phyloP scores from a whole-genome alignment of 2,329 filamentous ascomycete species.

The Beauveria rudraprayagi region DNA sequence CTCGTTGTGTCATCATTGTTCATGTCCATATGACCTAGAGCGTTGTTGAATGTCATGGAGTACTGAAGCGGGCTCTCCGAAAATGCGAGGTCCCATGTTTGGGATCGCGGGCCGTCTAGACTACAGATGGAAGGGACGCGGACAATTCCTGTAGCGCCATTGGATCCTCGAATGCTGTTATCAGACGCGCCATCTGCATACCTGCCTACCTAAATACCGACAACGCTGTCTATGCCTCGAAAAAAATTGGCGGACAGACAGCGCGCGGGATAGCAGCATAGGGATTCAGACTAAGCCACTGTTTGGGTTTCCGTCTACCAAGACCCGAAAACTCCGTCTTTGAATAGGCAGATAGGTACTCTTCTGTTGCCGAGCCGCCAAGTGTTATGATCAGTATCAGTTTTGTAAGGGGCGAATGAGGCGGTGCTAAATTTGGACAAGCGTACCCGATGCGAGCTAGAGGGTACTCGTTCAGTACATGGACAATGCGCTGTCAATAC shows the following conservation, averaged over 20 bases:
- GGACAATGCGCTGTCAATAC: background rate
- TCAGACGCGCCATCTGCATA: background rate
- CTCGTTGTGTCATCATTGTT: too few species aligned
- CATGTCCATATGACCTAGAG: too few species aligned
- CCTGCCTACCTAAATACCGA: background rate
- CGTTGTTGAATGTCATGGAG: background rate
- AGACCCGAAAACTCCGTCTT: background rate
- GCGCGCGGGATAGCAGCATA: background rate
- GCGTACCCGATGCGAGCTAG: background rate
- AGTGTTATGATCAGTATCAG: background rate
- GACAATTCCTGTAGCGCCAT: too few species aligned
- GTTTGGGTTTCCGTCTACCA: too few species aligned
- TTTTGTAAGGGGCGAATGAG: background rate
- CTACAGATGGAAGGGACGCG: background rate
- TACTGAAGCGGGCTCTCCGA: too few species aligned
- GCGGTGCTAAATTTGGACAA: conserved; percentile 7
- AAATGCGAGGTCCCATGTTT: background rate
- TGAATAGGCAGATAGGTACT: too few species aligned
- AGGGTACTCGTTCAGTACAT: background rate
- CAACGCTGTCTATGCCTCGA: background rate
- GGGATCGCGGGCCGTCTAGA: background rate
- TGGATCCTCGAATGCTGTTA: background rate
- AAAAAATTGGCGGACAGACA: background rate
- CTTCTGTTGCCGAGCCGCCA: background rate
- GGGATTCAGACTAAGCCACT: background rate